Evolutionary conservation across 305 asterid genomes (phyloP), one percentile per base, ranked within the genome.

Genomic region (Coffea humblotiana): DNA sequence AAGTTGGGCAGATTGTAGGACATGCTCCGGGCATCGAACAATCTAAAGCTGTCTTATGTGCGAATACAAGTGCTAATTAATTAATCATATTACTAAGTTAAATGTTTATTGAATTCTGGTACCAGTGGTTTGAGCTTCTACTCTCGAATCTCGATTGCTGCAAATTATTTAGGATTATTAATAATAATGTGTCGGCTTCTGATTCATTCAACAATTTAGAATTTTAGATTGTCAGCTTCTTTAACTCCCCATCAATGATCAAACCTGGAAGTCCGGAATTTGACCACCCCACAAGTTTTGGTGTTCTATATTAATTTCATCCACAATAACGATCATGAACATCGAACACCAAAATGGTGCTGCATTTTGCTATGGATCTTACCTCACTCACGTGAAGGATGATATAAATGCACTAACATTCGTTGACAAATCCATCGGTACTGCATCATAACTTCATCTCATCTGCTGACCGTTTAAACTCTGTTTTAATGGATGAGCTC

Each of bases 81-180:
- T 61, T 37, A 37, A 37, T 2, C 32, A 0, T 37, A 37, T 37
- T 64, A 9, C 40, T 84, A 81, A 6, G 19, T 21, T 68, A 78
- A 8, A 47, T 35, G 19, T 51, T n/a, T 45, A 32, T 72, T 32
- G 32, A 2, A 47, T 43, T 8, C 16, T 71, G 80, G 70, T 71
- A 75, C 3, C 18, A 25, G 74, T 63, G 45, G 14, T 52, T 79
- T 82, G 68, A 82, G 82, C 77, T 86, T 85, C 87, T 72, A 79
- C 83, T 90, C 89, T 88, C 82, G 88, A 89, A 86, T 81, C 92
- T 88, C 86, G 89, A 87, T 81, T 82, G 79, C 81, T 47, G 29
- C 60, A 25, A 64, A 27, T 64, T 13, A 27, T 64, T 64, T 27
- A 64, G 25, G 27, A 64, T 27, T 27, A 10, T 64, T 25, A 64